phyloP scores from a whole-genome alignment of 2,329 filamentous ascomycete species.

The Phialocephala subalpina region DNA sequence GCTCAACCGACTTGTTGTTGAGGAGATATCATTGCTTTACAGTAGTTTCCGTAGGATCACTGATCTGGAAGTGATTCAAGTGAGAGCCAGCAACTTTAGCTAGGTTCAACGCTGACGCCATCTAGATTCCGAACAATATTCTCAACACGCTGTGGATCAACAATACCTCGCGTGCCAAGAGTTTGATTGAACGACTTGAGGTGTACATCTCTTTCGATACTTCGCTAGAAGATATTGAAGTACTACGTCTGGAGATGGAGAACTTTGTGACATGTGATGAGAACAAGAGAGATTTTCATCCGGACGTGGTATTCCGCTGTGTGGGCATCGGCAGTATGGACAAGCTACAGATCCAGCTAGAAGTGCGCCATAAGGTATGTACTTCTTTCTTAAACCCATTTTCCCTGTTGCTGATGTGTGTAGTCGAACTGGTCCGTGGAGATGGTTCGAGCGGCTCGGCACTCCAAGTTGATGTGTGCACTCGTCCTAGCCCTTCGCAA shows the following conservation, averaged over 20 bases:
- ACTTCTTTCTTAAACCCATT: not conserved
- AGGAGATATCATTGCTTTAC: conserved; percentile 81
- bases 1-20: conserved; percentile 23
- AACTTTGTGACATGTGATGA: conserved; percentile 74
- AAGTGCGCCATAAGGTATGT: conserved; percentile 79
- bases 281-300: conserved; percentile 87
- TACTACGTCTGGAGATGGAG: conserved; percentile 82
- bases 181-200: conserved; percentile 81
- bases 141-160: conserved; percentile 90
- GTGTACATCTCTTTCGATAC: conserved; percentile 84
- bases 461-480: conserved; percentile 95
- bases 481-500: conserved; percentile 82
- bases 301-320: conserved; percentile 80
- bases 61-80: conserved; percentile 16
- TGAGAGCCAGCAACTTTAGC: not conserved
- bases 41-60: conserved; percentile 51
- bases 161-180: conserved; percentile 86
- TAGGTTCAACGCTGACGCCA: not conserved
- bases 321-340: conserved; percentile 80
- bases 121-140: conserved; percentile 82
- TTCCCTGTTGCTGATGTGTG: not conserved
- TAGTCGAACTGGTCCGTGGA: conserved; percentile 84
- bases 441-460: conserved; percentile 74
- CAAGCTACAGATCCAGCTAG: conserved; percentile 80
- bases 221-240: conserved; percentile 83